Evolutionary conservation across 208 protist species (phyloP).

Genomic region (Leishmania braziliensis): DNA sequence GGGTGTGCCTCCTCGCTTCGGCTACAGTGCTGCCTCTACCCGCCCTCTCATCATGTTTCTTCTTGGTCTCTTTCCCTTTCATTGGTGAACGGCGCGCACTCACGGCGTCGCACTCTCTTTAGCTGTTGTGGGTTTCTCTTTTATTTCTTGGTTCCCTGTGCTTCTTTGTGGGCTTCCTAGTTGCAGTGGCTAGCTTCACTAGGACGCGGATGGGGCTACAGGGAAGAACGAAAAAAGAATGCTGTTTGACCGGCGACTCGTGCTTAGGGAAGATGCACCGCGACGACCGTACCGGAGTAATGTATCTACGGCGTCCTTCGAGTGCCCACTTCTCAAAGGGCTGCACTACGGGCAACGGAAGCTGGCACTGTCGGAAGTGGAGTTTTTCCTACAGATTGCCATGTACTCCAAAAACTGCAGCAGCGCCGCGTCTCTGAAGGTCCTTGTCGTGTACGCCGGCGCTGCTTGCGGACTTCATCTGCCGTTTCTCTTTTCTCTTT

Average conservation of each 20-base stretch:
- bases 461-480: constrained; percentile 95
- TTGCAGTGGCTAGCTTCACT: not conserved
- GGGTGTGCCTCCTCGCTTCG: not conserved
- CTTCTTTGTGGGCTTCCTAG: not conserved
- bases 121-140: not conserved
- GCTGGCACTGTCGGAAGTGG: constrained; percentile 93
- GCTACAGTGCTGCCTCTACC: not conserved
- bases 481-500: constrained; percentile 83
- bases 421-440: not conserved
- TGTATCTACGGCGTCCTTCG: constrained; percentile 35
- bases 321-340: constrained; percentile 61
- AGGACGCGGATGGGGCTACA: not conserved
- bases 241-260: constrained; percentile 47
- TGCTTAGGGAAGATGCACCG: constrained; percentile 48
- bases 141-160: not conserved
- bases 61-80: not conserved
- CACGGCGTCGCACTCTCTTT: not conserved
- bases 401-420: not conserved
- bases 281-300: constrained; percentile 61
- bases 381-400: constrained; percentile 81
- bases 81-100: not conserved
- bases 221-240: constrained; percentile 16
- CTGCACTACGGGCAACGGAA: constrained; percentile 96
- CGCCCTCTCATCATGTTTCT: not conserved
- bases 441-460: constrained; percentile 93